Evolutionary conservation across 73 alveolate species (phyloP), one percentile per base, ranked within the genome.

Genomic region (Paramecium sonneborni): DNA sequence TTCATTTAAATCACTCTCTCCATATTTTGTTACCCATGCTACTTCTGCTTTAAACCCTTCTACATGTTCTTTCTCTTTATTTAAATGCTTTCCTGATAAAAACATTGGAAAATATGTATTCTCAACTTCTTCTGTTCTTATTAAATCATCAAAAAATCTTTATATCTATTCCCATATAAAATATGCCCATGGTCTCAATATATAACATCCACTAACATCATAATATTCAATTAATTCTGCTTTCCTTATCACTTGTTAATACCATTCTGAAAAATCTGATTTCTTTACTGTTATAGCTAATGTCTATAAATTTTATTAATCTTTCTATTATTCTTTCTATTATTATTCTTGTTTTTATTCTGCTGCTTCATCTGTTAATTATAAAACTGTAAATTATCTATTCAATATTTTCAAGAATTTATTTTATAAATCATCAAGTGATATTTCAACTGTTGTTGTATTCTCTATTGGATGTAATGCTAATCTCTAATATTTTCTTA

Each of bases 1-100:
- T 35, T 97, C 98, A 11, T 93, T 95, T 30, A 99, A 94, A 23
- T 98, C 99, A 24, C 99, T 95, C 20, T 94, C 94, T 39, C 99
- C 99, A 43, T 97, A 88, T 85, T 95, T 97, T 69, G 99, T 99
- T 85, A 99, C 99, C 99, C 99, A 99, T 12, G 99, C 99, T 18
- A 99, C 99, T 96, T 99, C 99, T 12, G 99, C 99, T 18, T 99
- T 97, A 85, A 99, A 99, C 85, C 99, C 99, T 93, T 97, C 99
- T 43, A 99, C 96, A 85, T 99, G 99, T 35, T 96, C 98, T 92
- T 96, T 93, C 88, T 99, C 99, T 76, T 98, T 98, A 89, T 92
- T 95, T 32, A 99, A 96, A 39, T 99, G 99, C 86, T 96, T 97
- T 93, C 97, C 97, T 46, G 99, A 92, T 26, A 99, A 99, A 85